Base-by-base conservation (phyloP, 1,139 yeast genomes). In the Taphrina pruni region DNA sequence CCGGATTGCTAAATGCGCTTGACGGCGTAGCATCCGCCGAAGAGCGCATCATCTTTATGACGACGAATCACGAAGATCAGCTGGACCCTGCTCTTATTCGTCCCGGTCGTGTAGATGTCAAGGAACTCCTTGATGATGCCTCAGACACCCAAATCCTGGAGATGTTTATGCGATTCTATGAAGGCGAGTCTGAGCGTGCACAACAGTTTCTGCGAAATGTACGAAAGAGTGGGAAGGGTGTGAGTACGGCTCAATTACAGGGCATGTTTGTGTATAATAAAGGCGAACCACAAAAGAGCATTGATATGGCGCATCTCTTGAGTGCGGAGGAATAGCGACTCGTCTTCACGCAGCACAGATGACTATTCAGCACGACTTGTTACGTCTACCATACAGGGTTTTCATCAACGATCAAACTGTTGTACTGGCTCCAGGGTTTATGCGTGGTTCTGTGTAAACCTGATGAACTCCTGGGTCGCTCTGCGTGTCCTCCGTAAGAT, bases 21-120 rank as follows among this genome's bases (percentile, higher is more conserved):
- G 99, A 94, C 77, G 99, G 99, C 65, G 99, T 94, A n/a, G 96
- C 98, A 1, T 90, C 97, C 58, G 97, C 98, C 0, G 99, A 94
- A 76, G 99, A 94, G 76, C 89, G 97, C 65, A 84, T 94, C 54
- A 94, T 97, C 0, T 94, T 94, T 78, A 94, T 94, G 99, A 94
- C 99, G 17, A 93, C 99, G 32, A 94, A 94, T 78, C 99, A 94
- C 76, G 97, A 97, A 0, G 98, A 94, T 74, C 86, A 86, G 72
- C 82, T 94, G 56, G 99, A 94, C 76, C 92, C 84, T 7, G 84
- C 84, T 1, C 80, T 89, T 69, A 80, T 89, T 73, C 84, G 99
- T 73, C 99, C 99, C 0, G 99, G 99, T 2, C 84, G 99, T 78
- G 89, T 94, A 39, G 99, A 94, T 77, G 88, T 83, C 78, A 91